Conservation (phyloP, 768 basidiomycete species). For the Tylopilus intermedius region DNA sequence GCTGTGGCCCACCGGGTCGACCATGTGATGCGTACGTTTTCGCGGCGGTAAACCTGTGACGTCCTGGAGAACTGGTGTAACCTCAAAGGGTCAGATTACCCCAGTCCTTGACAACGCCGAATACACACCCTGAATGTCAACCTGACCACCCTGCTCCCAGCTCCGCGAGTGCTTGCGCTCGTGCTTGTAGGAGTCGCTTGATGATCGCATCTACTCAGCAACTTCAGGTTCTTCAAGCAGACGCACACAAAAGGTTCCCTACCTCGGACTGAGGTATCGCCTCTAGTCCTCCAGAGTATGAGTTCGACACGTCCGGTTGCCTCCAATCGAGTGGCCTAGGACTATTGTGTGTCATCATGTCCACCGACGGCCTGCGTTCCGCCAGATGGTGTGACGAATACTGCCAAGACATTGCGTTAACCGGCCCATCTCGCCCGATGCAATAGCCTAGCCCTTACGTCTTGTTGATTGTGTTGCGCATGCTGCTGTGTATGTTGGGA, state of each 20-base stretch:
- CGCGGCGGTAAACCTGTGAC: conserved; percentile 49
- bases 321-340: conserved; percentile 32
- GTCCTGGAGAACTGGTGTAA: conserved; percentile 37
- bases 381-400: conserved; percentile 32
- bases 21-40: conserved; percentile 65
- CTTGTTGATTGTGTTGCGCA: conserved; percentile 28
- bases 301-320: conserved; percentile 29
- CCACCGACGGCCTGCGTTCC: conserved; percentile 29
- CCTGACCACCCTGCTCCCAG: conserved; percentile 50
- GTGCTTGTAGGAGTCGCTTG: conserved; percentile 36
- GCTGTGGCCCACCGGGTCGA: conserved; percentile 48
- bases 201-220: conserved; percentile 34
- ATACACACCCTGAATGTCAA: conserved; percentile 29
- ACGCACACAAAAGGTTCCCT: conserved; percentile 11
- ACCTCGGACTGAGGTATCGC: conserved; percentile 33
- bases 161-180: conserved; percentile 57
- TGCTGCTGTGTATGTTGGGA: conserved; percentile 30
- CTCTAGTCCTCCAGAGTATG: conserved; percentile 27
- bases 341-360: conserved; percentile 33
- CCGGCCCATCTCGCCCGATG: conserved; percentile 9
- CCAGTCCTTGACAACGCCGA: conserved; percentile 9
- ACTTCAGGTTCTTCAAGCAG: conserved; percentile 26
- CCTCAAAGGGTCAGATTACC: conserved; percentile 9
- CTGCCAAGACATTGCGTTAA: conserved; percentile 23
- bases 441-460: conserved; percentile 26